Evolutionary conservation across 108 stramenopile genomes (phyloP).

Genomic region (Aurantiochytrium sp.): DNA sequence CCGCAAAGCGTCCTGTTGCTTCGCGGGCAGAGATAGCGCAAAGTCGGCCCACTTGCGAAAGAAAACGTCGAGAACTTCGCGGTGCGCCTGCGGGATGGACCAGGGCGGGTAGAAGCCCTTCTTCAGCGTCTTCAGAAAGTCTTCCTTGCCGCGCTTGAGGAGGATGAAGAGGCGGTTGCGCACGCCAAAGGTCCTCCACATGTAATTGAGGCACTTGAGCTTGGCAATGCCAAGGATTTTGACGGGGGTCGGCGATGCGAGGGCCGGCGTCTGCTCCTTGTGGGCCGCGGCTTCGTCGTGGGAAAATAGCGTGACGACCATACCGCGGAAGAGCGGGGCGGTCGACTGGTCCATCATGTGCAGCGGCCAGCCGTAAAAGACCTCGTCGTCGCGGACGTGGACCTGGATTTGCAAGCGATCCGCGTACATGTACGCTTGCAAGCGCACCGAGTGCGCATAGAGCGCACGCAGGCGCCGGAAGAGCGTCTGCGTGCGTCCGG

Average conservation of each 20-base stretch:
- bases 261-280: background rate
- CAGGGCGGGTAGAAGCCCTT: slow-evolving; percentile 25
- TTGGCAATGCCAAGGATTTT: slow-evolving; percentile 14
- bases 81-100: background rate
- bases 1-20: background rate
- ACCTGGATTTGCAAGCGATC: background rate
- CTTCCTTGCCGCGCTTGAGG: slow-evolving; percentile 11
- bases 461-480: background rate
- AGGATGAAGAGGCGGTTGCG: slow-evolving; percentile 13
- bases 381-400: background rate
- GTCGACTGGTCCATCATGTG: slow-evolving; percentile 17
- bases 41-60: slow-evolving; percentile 12
- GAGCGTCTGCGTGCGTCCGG: background rate
- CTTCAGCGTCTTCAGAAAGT: background rate
- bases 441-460: background rate
- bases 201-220: slow-evolving; percentile 31
- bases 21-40: background rate
- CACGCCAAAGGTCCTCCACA: slow-evolving; percentile 11
- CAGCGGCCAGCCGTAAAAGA: background rate
- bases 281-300: background rate
- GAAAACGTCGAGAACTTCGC: background rate
- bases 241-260: background rate
- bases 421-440: background rate
- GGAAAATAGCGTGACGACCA: background rate
- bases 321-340: background rate